Evolutionary conservation across 192 early-diverging fungal genomes (phyloP).

Genomic region (Podila epigama): DNA sequence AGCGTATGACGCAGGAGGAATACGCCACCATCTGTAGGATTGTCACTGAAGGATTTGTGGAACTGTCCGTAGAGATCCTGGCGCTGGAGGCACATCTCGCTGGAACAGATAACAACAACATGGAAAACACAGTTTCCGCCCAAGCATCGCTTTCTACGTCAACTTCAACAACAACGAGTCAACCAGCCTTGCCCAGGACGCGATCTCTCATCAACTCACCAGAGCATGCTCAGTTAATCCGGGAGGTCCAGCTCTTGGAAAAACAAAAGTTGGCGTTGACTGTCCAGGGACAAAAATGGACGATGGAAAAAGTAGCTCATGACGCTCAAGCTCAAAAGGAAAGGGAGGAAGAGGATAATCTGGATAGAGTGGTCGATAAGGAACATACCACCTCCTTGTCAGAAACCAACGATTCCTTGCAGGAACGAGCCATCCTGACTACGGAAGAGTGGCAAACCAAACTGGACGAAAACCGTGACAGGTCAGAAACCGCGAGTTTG

Average conservation of each 20-base stretch:
- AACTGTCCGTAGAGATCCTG: slow-evolving; percentile 41
- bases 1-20: slow-evolving; percentile 40
- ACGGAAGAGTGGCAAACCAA: slow-evolving; percentile 33
- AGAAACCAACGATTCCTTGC: not conserved
- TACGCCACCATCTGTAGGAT: slow-evolving; percentile 42
- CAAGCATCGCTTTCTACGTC: not conserved
- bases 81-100: slow-evolving; percentile 42
- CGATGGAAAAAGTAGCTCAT: slow-evolving; percentile 21
- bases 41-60: slow-evolving; percentile 46
- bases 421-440: slow-evolving; percentile 4
- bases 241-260: slow-evolving; percentile 31
- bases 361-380: slow-evolving; percentile 18
- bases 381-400: too few relatives aligned
- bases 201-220: slow-evolving; percentile 23
- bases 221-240: slow-evolving; percentile 44
- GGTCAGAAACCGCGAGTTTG: slow-evolving; percentile 6
- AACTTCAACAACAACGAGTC: not conserved
- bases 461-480: slow-evolving; percentile 27
- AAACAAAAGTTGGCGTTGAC: slow-evolving; percentile 40
- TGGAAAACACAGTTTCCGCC: not conserved
- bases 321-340: slow-evolving; percentile 23
- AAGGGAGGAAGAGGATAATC: slow-evolving; percentile 13
- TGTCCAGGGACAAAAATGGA: slow-evolving; percentile 35
- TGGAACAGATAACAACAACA: slow-evolving; percentile 11
- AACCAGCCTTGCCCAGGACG: not conserved